phyloP scores from a whole-genome alignment of 306 rosid genomes.

The Comarum palustre region DNA sequence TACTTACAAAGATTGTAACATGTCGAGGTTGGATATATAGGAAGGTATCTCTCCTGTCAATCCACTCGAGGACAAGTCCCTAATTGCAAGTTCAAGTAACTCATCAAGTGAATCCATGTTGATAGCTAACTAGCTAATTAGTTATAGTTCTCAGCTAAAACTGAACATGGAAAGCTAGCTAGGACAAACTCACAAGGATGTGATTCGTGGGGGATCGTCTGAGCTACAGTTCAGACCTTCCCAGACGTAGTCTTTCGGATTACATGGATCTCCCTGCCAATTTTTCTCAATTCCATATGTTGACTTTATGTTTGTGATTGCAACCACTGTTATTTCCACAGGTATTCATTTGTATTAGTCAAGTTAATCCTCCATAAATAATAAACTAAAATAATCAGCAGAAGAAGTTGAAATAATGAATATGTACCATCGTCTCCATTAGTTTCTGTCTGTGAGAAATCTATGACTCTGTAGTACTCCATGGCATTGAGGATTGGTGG shows the following conservation, averaged over 20 bases:
- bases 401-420: neutral
- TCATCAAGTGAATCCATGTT: neutral
- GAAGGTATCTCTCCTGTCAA: conserved; percentile 26
- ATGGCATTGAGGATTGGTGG: conserved; percentile 62
- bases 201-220: conserved; percentile 31
- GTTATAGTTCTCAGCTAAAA: neutral
- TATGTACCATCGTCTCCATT: conserved; percentile 40
- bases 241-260: conserved; percentile 31
- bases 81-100: conserved; percentile 21
- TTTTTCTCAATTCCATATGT: conserved; percentile 26
- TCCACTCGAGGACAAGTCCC: conserved; percentile 39
- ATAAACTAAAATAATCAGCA: neutral
- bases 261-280: conserved; percentile 54
- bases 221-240: conserved; percentile 34
- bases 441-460: conserved; percentile 35
- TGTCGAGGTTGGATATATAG: conserved; percentile 29
- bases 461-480: conserved; percentile 34
- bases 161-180: neutral
- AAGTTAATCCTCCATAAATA: neutral
- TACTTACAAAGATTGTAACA: conserved; percentile 44
- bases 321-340: conserved; percentile 39
- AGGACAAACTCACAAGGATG: conserved; percentile 38
- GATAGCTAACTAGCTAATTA: too few relatives aligned
- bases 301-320: conserved; percentile 47
- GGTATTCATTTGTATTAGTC: neutral